These are phyloP conservation scores for Colletotrichum sansevieriae DNA, from an alignment of 2,329 filamentous ascomycete species.

Conservation along the genomic window DNA sequence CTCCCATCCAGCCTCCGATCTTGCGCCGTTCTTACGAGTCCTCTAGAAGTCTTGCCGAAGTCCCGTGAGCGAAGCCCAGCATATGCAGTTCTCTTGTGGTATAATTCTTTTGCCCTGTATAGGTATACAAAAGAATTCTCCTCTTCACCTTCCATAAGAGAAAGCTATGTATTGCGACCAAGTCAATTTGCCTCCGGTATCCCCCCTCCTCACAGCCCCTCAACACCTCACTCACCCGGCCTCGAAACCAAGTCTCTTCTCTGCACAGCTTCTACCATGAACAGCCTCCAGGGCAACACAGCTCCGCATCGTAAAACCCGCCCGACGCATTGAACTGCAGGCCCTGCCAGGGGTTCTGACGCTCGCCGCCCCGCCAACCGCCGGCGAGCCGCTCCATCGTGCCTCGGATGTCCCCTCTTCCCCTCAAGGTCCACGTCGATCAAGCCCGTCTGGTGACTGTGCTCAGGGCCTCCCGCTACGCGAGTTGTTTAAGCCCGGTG, in stretches of 20 bases:
- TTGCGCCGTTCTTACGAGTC: constrained; percentile 2
- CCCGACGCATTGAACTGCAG: constrained; percentile 8
- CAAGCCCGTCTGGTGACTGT: not conserved
- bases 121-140: too few species aligned
- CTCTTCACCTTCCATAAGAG: not conserved
- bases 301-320: not conserved
- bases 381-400: constrained; percentile 19
- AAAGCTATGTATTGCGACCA: constrained; percentile 3
- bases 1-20: not conserved
- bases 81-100: not conserved
- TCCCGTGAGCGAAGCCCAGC: not conserved
- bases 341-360: constrained; percentile 18
- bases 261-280: not conserved
- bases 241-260: constrained; percentile 1
- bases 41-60: constrained; percentile 10
- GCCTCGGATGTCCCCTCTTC: constrained; percentile 6
- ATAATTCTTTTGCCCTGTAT: too few species aligned
- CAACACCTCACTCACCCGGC: constrained; percentile 24
- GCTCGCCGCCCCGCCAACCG: constrained; percentile 18
- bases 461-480: not conserved
- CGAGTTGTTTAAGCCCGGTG: not conserved
- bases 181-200: not conserved
- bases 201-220: not conserved
- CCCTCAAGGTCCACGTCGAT: not conserved
- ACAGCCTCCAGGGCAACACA: constrained; percentile 18